phyloP scores from a whole-genome alignment of 1,284 basidiomycete species.

The Boletus sp. region DNA sequence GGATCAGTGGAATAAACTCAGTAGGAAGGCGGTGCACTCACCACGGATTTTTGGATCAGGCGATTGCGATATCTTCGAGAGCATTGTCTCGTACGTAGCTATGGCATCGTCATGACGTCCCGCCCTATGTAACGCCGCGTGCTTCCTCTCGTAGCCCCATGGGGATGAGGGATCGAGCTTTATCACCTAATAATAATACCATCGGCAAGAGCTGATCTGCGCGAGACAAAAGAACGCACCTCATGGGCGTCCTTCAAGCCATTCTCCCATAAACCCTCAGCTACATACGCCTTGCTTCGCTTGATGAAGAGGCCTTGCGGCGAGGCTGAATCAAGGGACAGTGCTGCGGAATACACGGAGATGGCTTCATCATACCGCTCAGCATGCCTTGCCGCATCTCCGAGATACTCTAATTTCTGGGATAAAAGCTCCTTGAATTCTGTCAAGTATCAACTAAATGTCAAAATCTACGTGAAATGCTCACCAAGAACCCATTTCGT shows the following conservation, averaged over 20 bases:
- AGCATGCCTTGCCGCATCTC: background rate
- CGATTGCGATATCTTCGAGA: background rate
- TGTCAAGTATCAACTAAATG: background rate
- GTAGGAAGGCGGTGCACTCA: background rate
- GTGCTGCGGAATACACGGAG: background rate
- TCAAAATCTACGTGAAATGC: background rate
- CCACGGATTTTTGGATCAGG: background rate
- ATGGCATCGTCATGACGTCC: background rate
- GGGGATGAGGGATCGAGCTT: background rate
- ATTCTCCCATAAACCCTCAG: background rate
- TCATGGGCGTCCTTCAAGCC: background rate
- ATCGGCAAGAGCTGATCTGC: background rate
- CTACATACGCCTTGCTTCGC: background rate
- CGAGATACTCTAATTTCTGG: background rate
- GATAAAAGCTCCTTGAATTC: background rate
- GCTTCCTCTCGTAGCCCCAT: conserved; percentile 2
- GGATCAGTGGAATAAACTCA: too few relatives aligned
- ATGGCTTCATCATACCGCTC: background rate
- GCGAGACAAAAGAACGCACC: background rate
- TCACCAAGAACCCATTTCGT: conserved; percentile 1
- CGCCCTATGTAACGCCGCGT: background rate
- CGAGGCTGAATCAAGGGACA: background rate
- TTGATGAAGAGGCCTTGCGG: background rate
- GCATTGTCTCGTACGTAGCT: background rate
- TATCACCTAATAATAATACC: background rate